Percentiles rank a stretch among this genome's conserved stretches.
These are phyloP conservation scores for Eucalyptus coolabah DNA, from an alignment of 345 rosid species.

Conservation along the genomic window DNA sequence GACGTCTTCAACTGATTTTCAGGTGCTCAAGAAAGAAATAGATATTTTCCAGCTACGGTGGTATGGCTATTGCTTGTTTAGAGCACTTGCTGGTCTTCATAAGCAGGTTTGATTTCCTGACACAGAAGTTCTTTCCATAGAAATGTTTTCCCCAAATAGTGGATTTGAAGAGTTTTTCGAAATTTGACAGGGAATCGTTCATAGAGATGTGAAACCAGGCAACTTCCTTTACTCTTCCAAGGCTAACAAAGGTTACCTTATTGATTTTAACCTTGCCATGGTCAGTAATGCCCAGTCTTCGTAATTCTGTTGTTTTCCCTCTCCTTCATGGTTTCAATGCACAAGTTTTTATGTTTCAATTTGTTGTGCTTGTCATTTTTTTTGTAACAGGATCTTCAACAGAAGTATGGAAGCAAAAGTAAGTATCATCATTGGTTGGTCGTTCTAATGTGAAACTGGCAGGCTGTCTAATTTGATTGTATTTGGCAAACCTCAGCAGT, in stretches of 20 bases:
- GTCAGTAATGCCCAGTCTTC: constrained; percentile 28
- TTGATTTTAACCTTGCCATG: constrained; percentile 93
- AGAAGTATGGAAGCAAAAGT: constrained; percentile 52
- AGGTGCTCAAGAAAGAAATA: constrained; percentile 68
- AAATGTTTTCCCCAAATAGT: neutral
- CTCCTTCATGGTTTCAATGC: neutral
- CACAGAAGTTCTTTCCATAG: neutral
- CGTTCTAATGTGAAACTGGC: neutral
- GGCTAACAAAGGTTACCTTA: constrained; percentile 71
- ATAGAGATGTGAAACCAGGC: constrained; percentile 96
- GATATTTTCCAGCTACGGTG: constrained; percentile 57
- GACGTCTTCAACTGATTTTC: neutral
- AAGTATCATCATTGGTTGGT: constrained; percentile 7
- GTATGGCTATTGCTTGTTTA: constrained; percentile 86
- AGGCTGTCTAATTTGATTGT: neutral
- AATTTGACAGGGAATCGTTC: constrained; percentile 62
- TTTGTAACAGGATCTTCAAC: constrained; percentile 63
- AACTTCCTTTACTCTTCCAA: constrained; percentile 86
- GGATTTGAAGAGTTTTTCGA: neutral
- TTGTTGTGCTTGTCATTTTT: neutral
- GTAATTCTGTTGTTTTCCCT: neutral
- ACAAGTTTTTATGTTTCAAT: neutral
- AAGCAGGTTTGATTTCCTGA: constrained; percentile 39
- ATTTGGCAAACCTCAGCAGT: neutral
- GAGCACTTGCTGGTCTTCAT: constrained; percentile 80